phyloP scores from a whole-genome alignment of 768 basidiomycete genomes.

The Xerocomus potaroensis region DNA sequence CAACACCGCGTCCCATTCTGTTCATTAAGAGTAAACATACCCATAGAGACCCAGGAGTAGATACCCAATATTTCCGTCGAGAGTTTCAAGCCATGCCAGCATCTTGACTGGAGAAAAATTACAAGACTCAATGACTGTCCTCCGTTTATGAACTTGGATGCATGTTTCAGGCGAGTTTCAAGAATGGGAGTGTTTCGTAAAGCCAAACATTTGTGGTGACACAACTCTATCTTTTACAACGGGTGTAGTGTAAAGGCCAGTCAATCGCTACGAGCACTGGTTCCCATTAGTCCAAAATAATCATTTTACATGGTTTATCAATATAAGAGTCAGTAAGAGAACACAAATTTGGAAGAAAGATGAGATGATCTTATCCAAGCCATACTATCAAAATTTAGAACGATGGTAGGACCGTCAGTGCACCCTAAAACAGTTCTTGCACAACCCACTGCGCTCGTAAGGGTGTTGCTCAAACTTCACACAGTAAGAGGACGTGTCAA shows the following conservation, averaged over 20 bases:
- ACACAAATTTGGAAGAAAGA: background rate
- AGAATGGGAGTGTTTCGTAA: too few species aligned
- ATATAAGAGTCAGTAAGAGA: too few species aligned
- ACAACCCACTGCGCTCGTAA: conserved; percentile 61
- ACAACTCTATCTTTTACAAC: too few species aligned
- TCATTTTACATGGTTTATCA: too few species aligned
- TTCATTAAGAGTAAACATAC: conserved; percentile 3
- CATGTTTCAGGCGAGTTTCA: too few species aligned
- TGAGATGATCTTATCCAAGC: background rate
- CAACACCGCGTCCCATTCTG: background rate
- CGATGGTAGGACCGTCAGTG: conserved; percentile 26
- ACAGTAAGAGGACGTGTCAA: conserved; percentile 47
- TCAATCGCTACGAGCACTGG: too few species aligned
- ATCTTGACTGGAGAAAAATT: too few species aligned
- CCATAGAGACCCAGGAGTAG: conserved; percentile 20
- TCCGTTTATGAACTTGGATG: too few species aligned
- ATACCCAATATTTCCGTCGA: conserved; percentile 1
- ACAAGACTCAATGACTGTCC: too few species aligned
- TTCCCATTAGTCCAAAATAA: too few species aligned
- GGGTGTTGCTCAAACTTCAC: conserved; percentile 60
- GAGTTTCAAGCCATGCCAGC: background rate
- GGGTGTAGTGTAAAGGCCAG: too few species aligned
- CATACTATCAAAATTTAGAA: background rate
- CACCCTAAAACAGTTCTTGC: conserved; percentile 61
- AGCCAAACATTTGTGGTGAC: too few species aligned